A percentile compares a stretch with the other conserved stretches of the same genome.
These are phyloP conservation scores for Epicoccum sorghinum DNA, from an alignment of 2,329 filamentous ascomycete species.

Conservation along the genomic window DNA sequence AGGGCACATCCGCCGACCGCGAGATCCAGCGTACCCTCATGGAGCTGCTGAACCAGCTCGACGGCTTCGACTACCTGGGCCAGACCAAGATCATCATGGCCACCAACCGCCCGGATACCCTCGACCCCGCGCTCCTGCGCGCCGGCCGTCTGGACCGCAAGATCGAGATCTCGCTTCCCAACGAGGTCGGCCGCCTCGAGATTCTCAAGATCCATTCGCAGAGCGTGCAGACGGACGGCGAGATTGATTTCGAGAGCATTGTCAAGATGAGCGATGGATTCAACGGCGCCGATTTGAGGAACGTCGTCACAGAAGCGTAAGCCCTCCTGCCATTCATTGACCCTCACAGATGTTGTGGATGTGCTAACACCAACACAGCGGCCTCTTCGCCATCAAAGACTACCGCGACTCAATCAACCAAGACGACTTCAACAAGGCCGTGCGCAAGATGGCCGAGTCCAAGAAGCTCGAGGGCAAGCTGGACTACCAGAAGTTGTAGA, in stretches of 20 bases:
- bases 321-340: constrained; percentile 47
- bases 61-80: constrained; percentile 98
- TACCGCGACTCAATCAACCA: constrained; percentile 96
- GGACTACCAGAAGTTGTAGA: constrained; percentile 92
- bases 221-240: constrained; percentile 85
- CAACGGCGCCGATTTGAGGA: constrained; percentile 95
- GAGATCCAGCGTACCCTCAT: constrained; percentile 98
- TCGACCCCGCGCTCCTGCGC: constrained; percentile 90
- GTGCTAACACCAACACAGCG: constrained; percentile 60
- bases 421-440: constrained; percentile 99
- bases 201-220: constrained; percentile 97
- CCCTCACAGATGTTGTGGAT: background rate
- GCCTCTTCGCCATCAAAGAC: constrained; percentile 97
- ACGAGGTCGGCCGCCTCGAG: constrained; percentile 94
- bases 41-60: constrained; percentile 97
- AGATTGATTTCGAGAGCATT: constrained; percentile 98
- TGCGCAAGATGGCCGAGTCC: constrained; percentile 93
- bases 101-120: constrained; percentile 94
- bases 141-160: constrained; percentile 94
- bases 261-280: constrained; percentile 99
- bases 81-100: constrained; percentile 99
- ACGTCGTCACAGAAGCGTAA: constrained; percentile 98
- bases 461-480: constrained; percentile 99
- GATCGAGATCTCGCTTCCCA: constrained; percentile 96
- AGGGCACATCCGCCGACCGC: constrained; percentile 95